Base-by-base conservation (phyloP, 805 yeast genomes). In the Metschnikowia kofuensis region DNA sequence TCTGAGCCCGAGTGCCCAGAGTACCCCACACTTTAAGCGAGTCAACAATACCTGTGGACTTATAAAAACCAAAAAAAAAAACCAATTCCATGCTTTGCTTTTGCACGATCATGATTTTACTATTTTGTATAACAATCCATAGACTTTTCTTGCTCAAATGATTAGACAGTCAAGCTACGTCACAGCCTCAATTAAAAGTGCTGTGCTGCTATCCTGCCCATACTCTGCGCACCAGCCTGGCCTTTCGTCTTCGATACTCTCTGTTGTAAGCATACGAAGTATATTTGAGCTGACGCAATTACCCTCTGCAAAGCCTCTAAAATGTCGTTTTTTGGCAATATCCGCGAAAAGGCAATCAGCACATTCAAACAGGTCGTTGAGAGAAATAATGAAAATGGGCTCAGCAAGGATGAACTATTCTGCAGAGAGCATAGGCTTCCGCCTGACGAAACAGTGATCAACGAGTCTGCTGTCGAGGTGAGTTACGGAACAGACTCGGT, bases 381-480 rank as follows among this genome's bases (percentile, higher is more conserved):
- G 47, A 79, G 78, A 50, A 69, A 68, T 42, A 60, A 64, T 29
- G 60, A 67, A 16, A 65, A 65, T 27, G 78, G 79, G 14, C 78
- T 82, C 7, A 72, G 85, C 29, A 79, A 79, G 55, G 92, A 88
- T 59, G 92, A 90, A 67, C 62, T 75, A 32, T 84, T 92, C 60
- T 79, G 89, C 55, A 66, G 68, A 28, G 84, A 83, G 49, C 86
- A 82, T 71, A 75, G 76, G 15, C 72, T 94, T 2, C 97, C 98
- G 0, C 81, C 78, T 29, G 76, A 76, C 0, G 96, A 92, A 61
- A 62, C 70, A 1, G 75, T 89, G 12, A 58, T 87, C 47, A 84
- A 79, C 50, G 87, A 85, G 55, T 77, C 80, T 8, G 77, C 83
- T 11, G 91, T 87, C 0, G 96, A 89, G 51, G 57, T 74, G 6